Percentiles rank a stretch among this genome's conserved stretches.
Evolutionary conservation across 192 early-diverging fungal species (phyloP).

Genomic region (Pilaira anomala): DNA sequence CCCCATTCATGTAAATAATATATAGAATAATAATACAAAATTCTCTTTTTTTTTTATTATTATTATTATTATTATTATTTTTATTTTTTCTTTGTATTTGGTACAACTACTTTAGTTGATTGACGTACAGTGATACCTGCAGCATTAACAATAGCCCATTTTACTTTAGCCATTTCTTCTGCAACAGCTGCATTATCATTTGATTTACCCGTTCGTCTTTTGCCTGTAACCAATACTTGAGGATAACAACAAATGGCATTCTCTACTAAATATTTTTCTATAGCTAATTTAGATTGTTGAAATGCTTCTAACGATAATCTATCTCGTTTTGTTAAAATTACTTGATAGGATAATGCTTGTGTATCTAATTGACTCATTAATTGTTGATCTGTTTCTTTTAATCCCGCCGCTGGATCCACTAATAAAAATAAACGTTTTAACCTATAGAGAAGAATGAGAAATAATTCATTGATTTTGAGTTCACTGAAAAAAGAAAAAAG

Average conservation of each 20-base stretch:
- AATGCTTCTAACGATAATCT: constrained; percentile 37
- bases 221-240: constrained; percentile 39
- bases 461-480: background rate
- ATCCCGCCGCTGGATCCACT: constrained; percentile 42
- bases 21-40: background rate
- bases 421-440: constrained; percentile 46
- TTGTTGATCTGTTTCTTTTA: constrained; percentile 45
- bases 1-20: background rate
- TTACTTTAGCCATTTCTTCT: constrained; percentile 13
- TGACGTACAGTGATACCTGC: constrained; percentile 5
- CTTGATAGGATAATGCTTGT: constrained; percentile 44
- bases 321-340: constrained; percentile 51
- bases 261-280: constrained; percentile 41
- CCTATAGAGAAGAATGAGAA: constrained; percentile 27
- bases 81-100: background rate
- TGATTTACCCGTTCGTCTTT: constrained; percentile 29
- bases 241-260: constrained; percentile 51
- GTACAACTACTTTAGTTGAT: too few relatives aligned
- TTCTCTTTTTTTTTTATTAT: background rate
- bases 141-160: constrained; percentile 23
- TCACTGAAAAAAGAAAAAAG: background rate
- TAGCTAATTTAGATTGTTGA: constrained; percentile 30
- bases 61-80: background rate
- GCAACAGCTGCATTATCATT: constrained; percentile 19
- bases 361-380: constrained; percentile 44